phyloP scores from a whole-genome alignment of 441 rosid species.

The Gossypium davidsonii region DNA sequence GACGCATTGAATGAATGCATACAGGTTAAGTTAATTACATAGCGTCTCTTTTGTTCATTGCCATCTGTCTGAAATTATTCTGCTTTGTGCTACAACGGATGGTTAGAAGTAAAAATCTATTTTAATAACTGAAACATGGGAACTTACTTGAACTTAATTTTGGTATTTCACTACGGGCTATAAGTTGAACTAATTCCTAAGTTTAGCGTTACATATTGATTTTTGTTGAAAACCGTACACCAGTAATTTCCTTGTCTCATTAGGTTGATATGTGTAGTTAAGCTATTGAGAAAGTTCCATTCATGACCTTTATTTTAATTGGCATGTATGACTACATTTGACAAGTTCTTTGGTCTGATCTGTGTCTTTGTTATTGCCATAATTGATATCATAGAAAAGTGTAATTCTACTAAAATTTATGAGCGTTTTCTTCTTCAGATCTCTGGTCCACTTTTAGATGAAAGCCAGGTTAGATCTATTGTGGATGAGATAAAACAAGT shows the following conservation, averaged over 20 bases:
- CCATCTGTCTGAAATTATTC: background rate
- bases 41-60: background rate
- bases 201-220: background rate
- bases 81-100: background rate
- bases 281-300: background rate
- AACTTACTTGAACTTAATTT: background rate
- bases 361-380: background rate
- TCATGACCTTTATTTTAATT: background rate
- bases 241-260: background rate
- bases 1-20: constrained; percentile 93
- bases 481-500: constrained; percentile 93
- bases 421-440: constrained; percentile 47
- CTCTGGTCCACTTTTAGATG: constrained; percentile 72
- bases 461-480: constrained; percentile 80
- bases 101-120: background rate
- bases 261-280: background rate
- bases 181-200: background rate
- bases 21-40: constrained; percentile 46
- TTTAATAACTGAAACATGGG: background rate
- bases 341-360: background rate
- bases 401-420: constrained; percentile 14
- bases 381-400: background rate
- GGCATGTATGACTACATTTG: background rate
- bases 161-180: background rate
- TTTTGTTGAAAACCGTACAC: constrained; percentile 3